Base-by-base conservation (phyloP, 768 basidiomycete genomes). In the Lepiota subincarnata region DNA sequence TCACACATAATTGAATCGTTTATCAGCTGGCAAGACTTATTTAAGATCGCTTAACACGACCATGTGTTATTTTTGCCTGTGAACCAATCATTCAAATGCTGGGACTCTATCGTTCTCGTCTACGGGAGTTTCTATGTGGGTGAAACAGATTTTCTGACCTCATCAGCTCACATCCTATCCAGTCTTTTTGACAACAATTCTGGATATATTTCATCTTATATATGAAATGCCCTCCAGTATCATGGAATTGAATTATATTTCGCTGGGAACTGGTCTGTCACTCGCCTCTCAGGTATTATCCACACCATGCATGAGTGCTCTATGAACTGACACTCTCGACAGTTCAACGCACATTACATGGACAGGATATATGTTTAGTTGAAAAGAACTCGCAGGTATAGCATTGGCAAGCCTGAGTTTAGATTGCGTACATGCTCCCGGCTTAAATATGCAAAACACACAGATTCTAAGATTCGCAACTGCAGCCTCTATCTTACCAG, bases 41-140 rank as follows among this genome's bases (percentile, higher is more conserved):
- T 92, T 54, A 0, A 77, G 70, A 54, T 75, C 86, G 0, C 67
- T 92, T 19, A n/a, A 66, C 73, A 11, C 78, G 89, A n/a, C 91
- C 92, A 0, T 87, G 92, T 68, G 60, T 67, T 3, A 62, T 92
- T 10, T 85, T 89, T 52, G 60, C 50, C 0, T 60, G 60, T 4
- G 88, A 91, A 61, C 79, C 83, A 0, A 87, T 90, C 59, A 71
- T 87, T 16, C 86, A 87, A 59, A 63, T 87, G 1, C 67, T 90
- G 10, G 82, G 83, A 0, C 2, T 82, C 0, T 90, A 80, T 87
- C 77, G 82, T 84, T 0, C 82, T 87, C 58, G 62, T 86, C 11
- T 92, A 86, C 53, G 89, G 84, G 3, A 60, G 73, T 0, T 67
- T 83, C 36, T 87, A 84, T 55, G 83, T 82, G 59, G 46, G 81